These are phyloP conservation scores for Tricholomella constricta DNA, from an alignment of 768 basidiomycete species.

Conservation along the genomic window DNA sequence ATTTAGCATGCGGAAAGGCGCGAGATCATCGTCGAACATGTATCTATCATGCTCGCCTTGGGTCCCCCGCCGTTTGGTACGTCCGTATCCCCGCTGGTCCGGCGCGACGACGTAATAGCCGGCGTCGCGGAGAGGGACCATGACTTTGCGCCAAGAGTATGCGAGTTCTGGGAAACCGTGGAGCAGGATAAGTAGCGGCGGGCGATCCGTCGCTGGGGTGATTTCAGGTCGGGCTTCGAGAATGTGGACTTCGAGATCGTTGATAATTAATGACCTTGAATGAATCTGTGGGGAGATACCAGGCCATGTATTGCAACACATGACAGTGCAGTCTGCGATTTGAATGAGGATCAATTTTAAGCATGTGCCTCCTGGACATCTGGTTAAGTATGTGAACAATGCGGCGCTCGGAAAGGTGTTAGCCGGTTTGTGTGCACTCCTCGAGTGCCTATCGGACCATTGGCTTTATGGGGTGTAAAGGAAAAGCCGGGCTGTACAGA, in stretches of 20 bases:
- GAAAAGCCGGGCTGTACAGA: too few relatives aligned
- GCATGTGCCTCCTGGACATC: too few relatives aligned
- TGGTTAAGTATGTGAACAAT: too few relatives aligned
- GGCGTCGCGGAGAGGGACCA: slow-evolving; percentile 47
- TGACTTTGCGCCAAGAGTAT: slow-evolving; percentile 64
- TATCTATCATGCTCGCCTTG: slow-evolving; percentile 20
- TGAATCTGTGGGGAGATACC: slow-evolving; percentile 31
- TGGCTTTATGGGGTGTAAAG: too few relatives aligned
- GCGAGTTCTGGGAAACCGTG: slow-evolving; percentile 72
- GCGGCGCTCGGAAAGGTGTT: too few relatives aligned
- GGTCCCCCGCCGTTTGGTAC: slow-evolving; percentile 26
- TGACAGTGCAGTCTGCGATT: background rate
- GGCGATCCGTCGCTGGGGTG: slow-evolving; percentile 16
- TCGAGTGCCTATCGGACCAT: too few relatives aligned
- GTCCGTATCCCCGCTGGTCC: slow-evolving; percentile 60
- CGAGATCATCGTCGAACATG: slow-evolving; percentile 49
- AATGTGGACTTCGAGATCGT: slow-evolving; percentile 53
- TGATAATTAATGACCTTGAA: slow-evolving; percentile 43
- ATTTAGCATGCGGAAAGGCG: slow-evolving; percentile 53
- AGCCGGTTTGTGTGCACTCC: too few relatives aligned
- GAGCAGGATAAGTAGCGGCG: slow-evolving; percentile 55
- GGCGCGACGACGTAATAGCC: slow-evolving; percentile 68
- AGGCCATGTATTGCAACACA: slow-evolving; percentile 8
- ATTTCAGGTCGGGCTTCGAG: slow-evolving; percentile 45
- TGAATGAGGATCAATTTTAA: too few relatives aligned